Evolutionary conservation across 1,284 basidiomycete genomes (phyloP), one percentile per base, ranked within the genome.

Genomic region (Papiliotrema flavescens): DNA sequence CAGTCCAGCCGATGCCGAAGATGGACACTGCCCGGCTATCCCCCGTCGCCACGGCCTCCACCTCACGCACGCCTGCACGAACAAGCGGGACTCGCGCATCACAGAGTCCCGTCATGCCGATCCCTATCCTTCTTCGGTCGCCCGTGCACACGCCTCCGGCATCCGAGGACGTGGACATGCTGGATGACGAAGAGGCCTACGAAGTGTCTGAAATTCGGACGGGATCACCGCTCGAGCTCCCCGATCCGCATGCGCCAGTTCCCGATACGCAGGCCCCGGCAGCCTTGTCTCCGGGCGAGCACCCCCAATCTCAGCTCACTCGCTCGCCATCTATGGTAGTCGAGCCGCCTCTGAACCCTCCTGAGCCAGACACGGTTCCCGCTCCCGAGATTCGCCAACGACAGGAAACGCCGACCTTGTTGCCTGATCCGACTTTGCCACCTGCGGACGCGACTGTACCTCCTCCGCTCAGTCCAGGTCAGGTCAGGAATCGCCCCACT

Each of bases 391-490:
- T 19, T 9, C 20, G n/a, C 3, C 4, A 14, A 4, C 32, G 34
- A 11, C 3, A 32, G 11, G 47, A 53, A 24, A 37, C 47, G 23
- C 57, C 61, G 3, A 54, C 51, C 14, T 35, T 50, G 14, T 23
- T 63, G 15, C 61, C 61, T 15, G 61, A 58, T 42, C 61, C 56
- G 9, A 15, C 24, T 2, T 26, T 52, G 15, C 55, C 57, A 11
- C 57, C 61, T 14, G 42, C 48, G 3, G 57, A 57, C 35, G 28
- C 61, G 13, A 54, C 53, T n/a, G 23, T 62, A 2, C 39, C 53
- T n/a, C 47, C 54, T 14, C 61, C 61, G 17, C 20, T 47, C 26
- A 47, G 45, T 35, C 45, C 45, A 14, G 28, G 45, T 13, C 26
- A 47, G 28, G 19, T 47, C 7, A 4, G 14, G 13, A n/a, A 60